Evolutionary conservation across 1,139 yeast genomes (phyloP).

Genomic region (Yamadazyma sp.): DNA sequence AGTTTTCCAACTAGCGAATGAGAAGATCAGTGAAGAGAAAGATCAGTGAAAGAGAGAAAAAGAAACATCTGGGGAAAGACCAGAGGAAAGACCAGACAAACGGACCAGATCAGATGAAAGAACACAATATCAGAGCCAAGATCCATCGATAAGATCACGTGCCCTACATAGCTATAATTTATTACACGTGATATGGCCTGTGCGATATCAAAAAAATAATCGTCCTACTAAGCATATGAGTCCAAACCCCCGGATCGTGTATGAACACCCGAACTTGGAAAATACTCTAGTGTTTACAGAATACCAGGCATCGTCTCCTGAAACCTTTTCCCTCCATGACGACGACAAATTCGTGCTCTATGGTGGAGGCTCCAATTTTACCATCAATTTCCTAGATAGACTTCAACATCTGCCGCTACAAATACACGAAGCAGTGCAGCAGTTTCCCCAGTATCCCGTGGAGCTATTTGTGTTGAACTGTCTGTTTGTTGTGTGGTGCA

Average conservation of each 20-base stretch:
- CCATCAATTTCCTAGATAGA: slow-evolving; percentile 16
- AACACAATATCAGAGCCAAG: too few relatives aligned
- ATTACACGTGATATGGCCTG: neutral
- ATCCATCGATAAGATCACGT: too few relatives aligned
- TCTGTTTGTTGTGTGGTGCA: slow-evolving; percentile 37
- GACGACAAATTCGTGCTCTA: slow-evolving; percentile 45
- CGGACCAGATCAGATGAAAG: too few relatives aligned
- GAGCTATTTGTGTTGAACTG: slow-evolving; percentile 41
- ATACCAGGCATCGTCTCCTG: slow-evolving; percentile 43
- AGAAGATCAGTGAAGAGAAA: too few relatives aligned
- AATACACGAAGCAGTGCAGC: slow-evolving; percentile 10
- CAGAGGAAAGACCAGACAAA: too few relatives aligned
- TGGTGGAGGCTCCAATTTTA: slow-evolving; percentile 34
- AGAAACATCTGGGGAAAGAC: too few relatives aligned
- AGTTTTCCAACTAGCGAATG: slow-evolving; percentile 30
- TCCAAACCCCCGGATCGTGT: slow-evolving; percentile 21
- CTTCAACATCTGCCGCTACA: slow-evolving; percentile 20
- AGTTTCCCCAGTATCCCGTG: slow-evolving; percentile 12
- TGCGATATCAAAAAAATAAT: neutral
- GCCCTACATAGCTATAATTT: neutral
- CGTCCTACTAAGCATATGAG: slow-evolving; percentile 9
- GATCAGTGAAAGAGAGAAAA: too few relatives aligned
- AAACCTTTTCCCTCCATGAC: slow-evolving; percentile 34
- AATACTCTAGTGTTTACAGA: slow-evolving; percentile 37
- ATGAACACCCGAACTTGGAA: slow-evolving; percentile 41